phyloP scores from a whole-genome alignment of 768 basidiomycete species.

The Kwoniella bestiolae region DNA sequence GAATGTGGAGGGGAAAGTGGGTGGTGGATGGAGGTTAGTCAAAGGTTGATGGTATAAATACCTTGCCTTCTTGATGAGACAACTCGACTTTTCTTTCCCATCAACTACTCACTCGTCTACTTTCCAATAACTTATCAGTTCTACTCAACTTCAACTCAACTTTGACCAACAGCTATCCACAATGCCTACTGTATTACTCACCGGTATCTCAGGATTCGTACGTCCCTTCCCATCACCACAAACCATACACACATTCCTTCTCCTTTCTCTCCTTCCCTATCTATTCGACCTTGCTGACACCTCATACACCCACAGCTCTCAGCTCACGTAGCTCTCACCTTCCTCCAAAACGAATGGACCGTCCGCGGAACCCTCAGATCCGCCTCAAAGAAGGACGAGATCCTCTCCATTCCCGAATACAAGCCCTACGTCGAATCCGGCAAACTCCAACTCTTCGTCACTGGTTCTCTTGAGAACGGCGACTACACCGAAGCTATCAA shows the following conservation, averaged over 20 bases:
- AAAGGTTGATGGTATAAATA: background rate
- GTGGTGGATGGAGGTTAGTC: background rate
- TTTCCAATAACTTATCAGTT: background rate
- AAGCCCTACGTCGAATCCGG: constrained; percentile 22
- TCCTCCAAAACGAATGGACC: constrained; percentile 41
- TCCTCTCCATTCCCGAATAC: constrained; percentile 30
- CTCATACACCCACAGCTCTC: constrained; percentile 23
- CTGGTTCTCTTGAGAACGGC: constrained; percentile 38
- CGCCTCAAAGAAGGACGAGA: constrained; percentile 29
- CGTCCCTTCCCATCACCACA: constrained; percentile 5
- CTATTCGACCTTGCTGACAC: background rate
- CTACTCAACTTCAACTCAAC: background rate
- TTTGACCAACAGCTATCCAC: background rate
- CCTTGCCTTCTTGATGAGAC: too few species aligned
- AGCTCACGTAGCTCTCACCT: constrained; percentile 38
- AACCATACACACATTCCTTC: background rate
- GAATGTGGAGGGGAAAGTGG: background rate
- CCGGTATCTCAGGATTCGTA: constrained; percentile 47
- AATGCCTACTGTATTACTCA: constrained; percentile 45
- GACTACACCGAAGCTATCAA: constrained; percentile 40
- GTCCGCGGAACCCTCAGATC: constrained; percentile 48
- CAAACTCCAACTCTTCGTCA: constrained; percentile 33
- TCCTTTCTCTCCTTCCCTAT: background rate
- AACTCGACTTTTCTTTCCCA: background rate
- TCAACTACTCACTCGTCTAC: background rate